phyloP scores from a whole-genome alignment of 192 early-diverging fungal genomes.

The Thamnidium elegans region DNA sequence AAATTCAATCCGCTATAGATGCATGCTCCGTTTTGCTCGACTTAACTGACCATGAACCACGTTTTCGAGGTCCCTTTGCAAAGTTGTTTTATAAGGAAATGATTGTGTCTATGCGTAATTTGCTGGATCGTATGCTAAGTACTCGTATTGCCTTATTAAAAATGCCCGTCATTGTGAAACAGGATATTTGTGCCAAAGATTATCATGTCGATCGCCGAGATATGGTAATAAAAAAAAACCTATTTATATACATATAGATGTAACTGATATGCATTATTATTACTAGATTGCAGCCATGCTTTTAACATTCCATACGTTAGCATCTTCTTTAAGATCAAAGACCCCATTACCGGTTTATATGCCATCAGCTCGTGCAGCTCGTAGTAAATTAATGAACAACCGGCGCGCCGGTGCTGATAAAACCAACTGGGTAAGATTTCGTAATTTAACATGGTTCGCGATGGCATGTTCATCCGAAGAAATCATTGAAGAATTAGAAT shows the following conservation, averaged over 20 bases:
- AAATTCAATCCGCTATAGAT: constrained; percentile 24
- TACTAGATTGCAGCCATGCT: constrained; percentile 54
- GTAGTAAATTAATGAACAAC: constrained; percentile 36
- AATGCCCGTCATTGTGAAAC: constrained; percentile 40
- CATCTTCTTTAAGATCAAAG: constrained; percentile 68
- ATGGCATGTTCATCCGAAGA: constrained; percentile 35
- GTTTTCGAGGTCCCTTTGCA: constrained; percentile 71
- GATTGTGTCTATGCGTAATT: constrained; percentile 57
- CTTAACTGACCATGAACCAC: constrained; percentile 67
- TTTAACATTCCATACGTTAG: constrained; percentile 70
- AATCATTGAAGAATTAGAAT: constrained; percentile 41
- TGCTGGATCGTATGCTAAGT: constrained; percentile 70
- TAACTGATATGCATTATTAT: background rate
- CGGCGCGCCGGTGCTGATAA: background rate
- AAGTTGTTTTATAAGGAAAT: constrained; percentile 61
- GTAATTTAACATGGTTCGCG: constrained; percentile 41
- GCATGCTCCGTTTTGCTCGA: constrained; percentile 44
- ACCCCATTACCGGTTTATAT: constrained; percentile 69
- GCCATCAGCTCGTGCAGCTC: constrained; percentile 52
- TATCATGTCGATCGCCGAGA: constrained; percentile 44
- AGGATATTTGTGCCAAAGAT: constrained; percentile 32
- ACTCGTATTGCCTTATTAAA: constrained; percentile 50
- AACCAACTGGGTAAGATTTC: constrained; percentile 22
- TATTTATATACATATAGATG: constrained; percentile 6
- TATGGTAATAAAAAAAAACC: constrained; percentile 38